Evolutionary conservation across 306 rosid species (phyloP).

Genomic region (Prinsepia uniflora): DNA sequence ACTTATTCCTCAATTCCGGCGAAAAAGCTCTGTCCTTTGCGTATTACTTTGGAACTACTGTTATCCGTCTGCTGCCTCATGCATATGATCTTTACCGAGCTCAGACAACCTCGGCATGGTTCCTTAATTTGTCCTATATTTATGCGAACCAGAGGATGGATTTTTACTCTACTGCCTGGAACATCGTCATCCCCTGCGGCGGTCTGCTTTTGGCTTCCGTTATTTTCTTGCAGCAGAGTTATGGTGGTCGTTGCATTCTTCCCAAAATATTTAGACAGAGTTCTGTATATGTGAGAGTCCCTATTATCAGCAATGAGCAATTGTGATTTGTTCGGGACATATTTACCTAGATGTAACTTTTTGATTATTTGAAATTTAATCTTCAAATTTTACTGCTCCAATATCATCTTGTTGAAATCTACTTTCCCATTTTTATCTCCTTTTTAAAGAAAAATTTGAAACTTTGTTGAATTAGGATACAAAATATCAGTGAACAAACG

Average conservation of each 20-base stretch:
- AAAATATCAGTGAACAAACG: too few species aligned
- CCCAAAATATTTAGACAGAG: slow-evolving; percentile 49
- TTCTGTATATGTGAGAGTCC: slow-evolving; percentile 65
- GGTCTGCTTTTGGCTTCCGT: slow-evolving; percentile 53
- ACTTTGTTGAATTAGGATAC: too few species aligned
- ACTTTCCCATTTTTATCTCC: too few species aligned
- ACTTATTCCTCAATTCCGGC: slow-evolving; percentile 44
- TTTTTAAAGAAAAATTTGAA: too few species aligned
- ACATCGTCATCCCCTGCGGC: slow-evolving; percentile 56
- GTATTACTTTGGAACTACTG: slow-evolving; percentile 65
- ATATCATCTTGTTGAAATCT: neutral
- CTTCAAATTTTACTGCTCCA: neutral
- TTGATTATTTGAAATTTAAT: neutral
- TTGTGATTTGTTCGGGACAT: slow-evolving; percentile 35
- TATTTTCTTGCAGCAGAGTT: slow-evolving; percentile 73
- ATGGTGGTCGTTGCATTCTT: slow-evolving; percentile 70
- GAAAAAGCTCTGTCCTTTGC: slow-evolving; percentile 44
- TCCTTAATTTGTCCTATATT: slow-evolving; percentile 56
- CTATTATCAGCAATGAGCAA: slow-evolving; percentile 64
- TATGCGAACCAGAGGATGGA: slow-evolving; percentile 72
- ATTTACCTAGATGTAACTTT: neutral
- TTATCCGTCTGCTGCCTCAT: slow-evolving; percentile 76
- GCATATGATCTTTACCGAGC: slow-evolving; percentile 84
- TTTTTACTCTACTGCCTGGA: slow-evolving; percentile 86
- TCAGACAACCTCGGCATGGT: slow-evolving; percentile 42